Percentiles rank a stretch among this genome's conserved stretches.
Conservation (phyloP, 1,284 basidiomycete species). For the Cutaneotrichosporon cyanovorans region DNA sequence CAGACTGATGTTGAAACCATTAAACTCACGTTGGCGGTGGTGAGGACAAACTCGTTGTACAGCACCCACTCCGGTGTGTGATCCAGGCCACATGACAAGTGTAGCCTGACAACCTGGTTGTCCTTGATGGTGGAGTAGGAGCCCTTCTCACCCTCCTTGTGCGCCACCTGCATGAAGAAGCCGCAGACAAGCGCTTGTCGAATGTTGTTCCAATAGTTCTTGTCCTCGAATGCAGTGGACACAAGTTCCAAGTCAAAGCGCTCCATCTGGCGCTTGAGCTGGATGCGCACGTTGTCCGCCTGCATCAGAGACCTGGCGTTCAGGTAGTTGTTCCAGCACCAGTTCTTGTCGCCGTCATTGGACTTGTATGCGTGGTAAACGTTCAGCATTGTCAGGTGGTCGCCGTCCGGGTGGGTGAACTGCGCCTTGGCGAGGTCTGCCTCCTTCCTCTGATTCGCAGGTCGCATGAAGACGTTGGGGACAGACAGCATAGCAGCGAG, state of each 20-base stretch:
- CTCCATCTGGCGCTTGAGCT: slow-evolving; percentile 90
- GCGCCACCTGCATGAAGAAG: slow-evolving; percentile 98
- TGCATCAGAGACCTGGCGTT: slow-evolving; percentile 75
- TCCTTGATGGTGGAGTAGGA: slow-evolving; percentile 86
- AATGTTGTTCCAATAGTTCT: slow-evolving; percentile 71
- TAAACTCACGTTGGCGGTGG: slow-evolving; percentile 55
- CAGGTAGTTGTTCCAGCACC: slow-evolving; percentile 91
- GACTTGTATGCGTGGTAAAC: slow-evolving; percentile 89
- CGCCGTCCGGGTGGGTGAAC: slow-evolving; percentile 86
- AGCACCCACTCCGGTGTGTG: slow-evolving; percentile 93
- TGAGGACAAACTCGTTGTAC: slow-evolving; percentile 97
- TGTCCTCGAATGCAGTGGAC: slow-evolving; percentile 64
- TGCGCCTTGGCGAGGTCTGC: slow-evolving; percentile 86
- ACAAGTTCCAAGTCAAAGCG: slow-evolving; percentile 73
- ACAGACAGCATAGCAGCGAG: slow-evolving; percentile 93
- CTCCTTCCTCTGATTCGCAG: slow-evolving; percentile 76
- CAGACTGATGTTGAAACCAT: neutral
- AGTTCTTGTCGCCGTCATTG: slow-evolving; percentile 73
- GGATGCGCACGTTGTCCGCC: slow-evolving; percentile 91
- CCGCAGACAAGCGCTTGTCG: slow-evolving; percentile 81
- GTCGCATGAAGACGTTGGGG: slow-evolving; percentile 88
- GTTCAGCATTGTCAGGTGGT: slow-evolving; percentile 91
- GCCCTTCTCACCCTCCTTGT: slow-evolving; percentile 87
- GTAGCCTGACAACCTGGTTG: slow-evolving; percentile 83
- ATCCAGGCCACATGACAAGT: slow-evolving; percentile 87